Percentiles rank a stretch among this genome's conserved stretches.
Evolutionary conservation across 164 flowering plant genomes (phyloP).

Genomic region (Macadamia tetraphylla): DNA sequence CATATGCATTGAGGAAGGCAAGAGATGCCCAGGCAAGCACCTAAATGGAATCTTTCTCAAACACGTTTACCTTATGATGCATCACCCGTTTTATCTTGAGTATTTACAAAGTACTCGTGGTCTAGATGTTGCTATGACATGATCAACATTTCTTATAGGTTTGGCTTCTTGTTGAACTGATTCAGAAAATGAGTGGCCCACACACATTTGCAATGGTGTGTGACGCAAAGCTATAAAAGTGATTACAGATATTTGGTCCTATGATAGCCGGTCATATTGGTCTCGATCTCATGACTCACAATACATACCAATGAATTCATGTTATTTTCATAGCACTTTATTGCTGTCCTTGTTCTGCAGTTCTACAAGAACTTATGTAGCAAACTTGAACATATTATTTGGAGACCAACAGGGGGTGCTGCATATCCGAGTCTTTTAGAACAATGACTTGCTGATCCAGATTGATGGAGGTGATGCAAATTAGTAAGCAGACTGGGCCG

Average conservation of each 20-base stretch:
- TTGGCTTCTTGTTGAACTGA: too few species aligned
- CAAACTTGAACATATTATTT: slow-evolving; percentile 64
- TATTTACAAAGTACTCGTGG: too few species aligned
- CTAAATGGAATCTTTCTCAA: neutral
- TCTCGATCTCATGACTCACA: too few species aligned
- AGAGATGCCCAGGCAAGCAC: too few species aligned
- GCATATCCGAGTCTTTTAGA: slow-evolving; percentile 30
- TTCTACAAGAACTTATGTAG: slow-evolving; percentile 73
- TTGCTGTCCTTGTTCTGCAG: slow-evolving; percentile 32
- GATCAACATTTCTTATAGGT: too few species aligned
- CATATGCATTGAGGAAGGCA: too few species aligned
- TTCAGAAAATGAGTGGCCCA: too few species aligned
- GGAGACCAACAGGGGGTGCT: slow-evolving; percentile 51
- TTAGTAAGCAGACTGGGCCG: neutral
- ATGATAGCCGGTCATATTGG: too few species aligned
- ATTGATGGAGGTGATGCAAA: slow-evolving; percentile 26
- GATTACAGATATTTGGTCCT: too few species aligned
- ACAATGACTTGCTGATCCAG: slow-evolving; percentile 50
- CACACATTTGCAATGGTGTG: too few species aligned
- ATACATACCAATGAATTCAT: neutral
- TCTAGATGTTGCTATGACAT: too few species aligned
- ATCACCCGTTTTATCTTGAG: neutral
- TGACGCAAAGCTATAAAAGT: too few species aligned
- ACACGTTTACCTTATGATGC: neutral
- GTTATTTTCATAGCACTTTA: neutral